Conservation (phyloP, 1,139 yeast genomes). For the Saccharomyces uvarum region DNA sequence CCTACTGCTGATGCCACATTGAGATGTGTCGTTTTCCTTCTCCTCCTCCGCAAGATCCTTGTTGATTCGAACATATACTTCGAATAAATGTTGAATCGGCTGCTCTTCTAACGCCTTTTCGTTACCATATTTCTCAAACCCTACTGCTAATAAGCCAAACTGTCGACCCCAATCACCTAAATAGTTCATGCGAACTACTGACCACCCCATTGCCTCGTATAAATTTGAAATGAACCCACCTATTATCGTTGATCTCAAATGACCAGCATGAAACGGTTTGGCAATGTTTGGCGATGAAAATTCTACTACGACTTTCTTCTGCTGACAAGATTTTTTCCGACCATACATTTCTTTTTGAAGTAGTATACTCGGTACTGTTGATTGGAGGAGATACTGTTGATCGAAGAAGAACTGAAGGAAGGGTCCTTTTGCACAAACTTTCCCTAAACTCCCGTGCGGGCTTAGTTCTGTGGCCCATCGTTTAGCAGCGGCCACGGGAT, state of each 20-base stretch:
- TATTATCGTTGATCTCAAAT: slow-evolving; percentile 91
- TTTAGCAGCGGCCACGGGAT: slow-evolving; percentile 45
- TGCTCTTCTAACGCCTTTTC: slow-evolving; percentile 64
- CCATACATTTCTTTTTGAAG: slow-evolving; percentile 60
- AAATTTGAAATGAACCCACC: slow-evolving; percentile 91
- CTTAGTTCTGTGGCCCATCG: slow-evolving; percentile 72
- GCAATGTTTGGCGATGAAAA: slow-evolving; percentile 98
- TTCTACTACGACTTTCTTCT: slow-evolving; percentile 72
- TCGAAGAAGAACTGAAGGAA: slow-evolving; percentile 84
- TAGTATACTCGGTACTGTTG: slow-evolving; percentile 66
- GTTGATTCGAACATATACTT: slow-evolving; percentile 85
- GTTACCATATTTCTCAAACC: slow-evolving; percentile 76
- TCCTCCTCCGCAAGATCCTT: slow-evolving; percentile 63
- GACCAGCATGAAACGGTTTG: slow-evolving; percentile 99
- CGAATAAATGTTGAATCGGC: slow-evolving; percentile 92
- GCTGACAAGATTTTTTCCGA: slow-evolving; percentile 61
- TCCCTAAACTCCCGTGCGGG: slow-evolving; percentile 55
- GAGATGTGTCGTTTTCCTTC: background rate
- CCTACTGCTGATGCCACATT: slow-evolving; percentile 51
- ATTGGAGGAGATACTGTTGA: slow-evolving; percentile 53
- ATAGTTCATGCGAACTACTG: slow-evolving; percentile 83
- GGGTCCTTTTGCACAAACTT: slow-evolving; percentile 79
- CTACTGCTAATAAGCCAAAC: slow-evolving; percentile 91
- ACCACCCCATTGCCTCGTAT: slow-evolving; percentile 85
- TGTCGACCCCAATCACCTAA: slow-evolving; percentile 99